Conservation (phyloP, 805 yeast genomes). For the Wilhelminamyces savonicus region DNA sequence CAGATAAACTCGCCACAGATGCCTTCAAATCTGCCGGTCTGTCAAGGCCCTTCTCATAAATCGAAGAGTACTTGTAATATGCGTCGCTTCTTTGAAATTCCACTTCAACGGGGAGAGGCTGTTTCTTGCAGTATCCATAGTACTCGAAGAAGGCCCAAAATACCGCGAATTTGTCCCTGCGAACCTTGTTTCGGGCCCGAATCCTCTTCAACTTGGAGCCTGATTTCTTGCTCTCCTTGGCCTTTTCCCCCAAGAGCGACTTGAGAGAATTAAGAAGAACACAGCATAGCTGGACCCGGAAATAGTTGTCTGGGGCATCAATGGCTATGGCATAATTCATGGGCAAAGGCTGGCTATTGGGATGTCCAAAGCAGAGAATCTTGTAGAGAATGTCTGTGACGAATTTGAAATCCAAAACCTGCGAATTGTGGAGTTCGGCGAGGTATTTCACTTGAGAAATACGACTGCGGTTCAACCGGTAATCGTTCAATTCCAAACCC, state of each 20-base stretch:
- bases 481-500: conserved; percentile 63
- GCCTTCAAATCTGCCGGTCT: conserved; percentile 34
- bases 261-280: conserved; percentile 17
- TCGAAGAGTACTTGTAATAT: conserved; percentile 22
- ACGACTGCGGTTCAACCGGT: conserved; percentile 51
- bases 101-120: conserved; percentile 59
- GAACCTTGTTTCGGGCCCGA: background rate
- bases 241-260: no score
- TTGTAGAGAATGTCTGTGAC: conserved; percentile 48
- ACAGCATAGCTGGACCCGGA: conserved; percentile 55
- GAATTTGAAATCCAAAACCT: conserved; percentile 40
- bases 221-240: conserved; percentile 1
- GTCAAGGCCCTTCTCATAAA: conserved; percentile 26
- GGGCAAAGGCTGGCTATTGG: conserved; percentile 50
- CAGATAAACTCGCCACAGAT: conserved; percentile 36
- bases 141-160: conserved; percentile 64
- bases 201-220: background rate
- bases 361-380: conserved; percentile 62
- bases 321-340: conserved; percentile 32
- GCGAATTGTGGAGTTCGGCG: conserved; percentile 47
- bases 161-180: conserved; percentile 9
- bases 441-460: conserved; percentile 57
- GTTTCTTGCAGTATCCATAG: conserved; percentile 55
- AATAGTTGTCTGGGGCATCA: conserved; percentile 68
- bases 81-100: conserved; percentile 46